Evolutionary conservation across 495 filamentous ascomycete species (phyloP).

Genomic region (Aspergillus biplanus): DNA sequence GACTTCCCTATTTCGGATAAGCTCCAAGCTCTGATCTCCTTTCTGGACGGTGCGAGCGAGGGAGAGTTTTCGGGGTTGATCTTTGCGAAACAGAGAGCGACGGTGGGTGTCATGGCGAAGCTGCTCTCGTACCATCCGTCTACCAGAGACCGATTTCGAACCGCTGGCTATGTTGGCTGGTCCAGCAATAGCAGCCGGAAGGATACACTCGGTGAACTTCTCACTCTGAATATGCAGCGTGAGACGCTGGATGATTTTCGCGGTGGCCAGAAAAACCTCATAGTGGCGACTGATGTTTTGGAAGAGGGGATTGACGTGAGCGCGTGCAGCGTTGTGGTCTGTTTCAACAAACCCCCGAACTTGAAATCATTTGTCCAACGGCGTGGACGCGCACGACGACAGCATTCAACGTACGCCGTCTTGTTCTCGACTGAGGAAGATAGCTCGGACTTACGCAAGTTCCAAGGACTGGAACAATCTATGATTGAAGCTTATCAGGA

Average conservation of each 20-base stretch:
- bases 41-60: slow-evolving; percentile 48
- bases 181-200: slow-evolving; percentile 54
- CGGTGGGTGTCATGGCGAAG: slow-evolving; percentile 67
- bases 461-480: slow-evolving; percentile 65
- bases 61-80: slow-evolving; percentile 68
- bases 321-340: slow-evolving; percentile 84
- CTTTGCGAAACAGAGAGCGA: slow-evolving; percentile 76
- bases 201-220: slow-evolving; percentile 63
- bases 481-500: slow-evolving; percentile 79
- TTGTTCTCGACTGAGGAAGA: slow-evolving; percentile 53
- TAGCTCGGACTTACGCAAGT: slow-evolving; percentile 46
- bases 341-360: slow-evolving; percentile 74
- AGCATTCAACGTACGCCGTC: slow-evolving; percentile 71
- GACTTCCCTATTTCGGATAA: slow-evolving; percentile 53
- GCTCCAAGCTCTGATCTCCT: slow-evolving; percentile 53
- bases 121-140: slow-evolving; percentile 65
- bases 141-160: slow-evolving; percentile 61
- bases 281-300: slow-evolving; percentile 81
- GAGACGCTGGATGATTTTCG: slow-evolving; percentile 71
- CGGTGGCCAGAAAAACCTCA: slow-evolving; percentile 69
- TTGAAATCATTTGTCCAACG: slow-evolving; percentile 89
- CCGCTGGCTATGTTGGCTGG: slow-evolving; percentile 69
- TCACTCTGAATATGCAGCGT: slow-evolving; percentile 55
- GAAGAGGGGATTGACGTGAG: slow-evolving; percentile 94
- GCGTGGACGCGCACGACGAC: slow-evolving; percentile 78